phyloP scores from a whole-genome alignment of 2,329 filamentous ascomycete genomes.

The Talaromyces sp. region DNA sequence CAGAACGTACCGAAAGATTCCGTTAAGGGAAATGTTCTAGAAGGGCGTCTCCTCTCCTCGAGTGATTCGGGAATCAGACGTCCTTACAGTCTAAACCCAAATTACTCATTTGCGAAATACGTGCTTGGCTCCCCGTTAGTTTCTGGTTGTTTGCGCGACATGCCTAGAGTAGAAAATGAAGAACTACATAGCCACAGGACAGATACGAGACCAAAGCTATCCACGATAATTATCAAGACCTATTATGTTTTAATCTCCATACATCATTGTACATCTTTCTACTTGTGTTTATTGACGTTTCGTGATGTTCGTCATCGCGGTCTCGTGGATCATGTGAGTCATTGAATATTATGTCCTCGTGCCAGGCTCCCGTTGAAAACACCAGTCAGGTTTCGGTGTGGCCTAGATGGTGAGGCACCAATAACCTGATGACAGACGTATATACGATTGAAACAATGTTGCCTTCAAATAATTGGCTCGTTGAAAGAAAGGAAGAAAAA shows the following conservation, averaged over 20 bases:
- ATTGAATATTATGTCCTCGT: neutral
- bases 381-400: neutral
- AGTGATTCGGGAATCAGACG: neutral
- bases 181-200: neutral
- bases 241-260: neutral
- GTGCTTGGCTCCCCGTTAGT: neutral
- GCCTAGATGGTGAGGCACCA: neutral
- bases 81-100: too few relatives aligned
- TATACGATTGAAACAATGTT: neutral
- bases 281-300: neutral
- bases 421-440: too few relatives aligned
- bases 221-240: neutral
- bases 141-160: neutral
- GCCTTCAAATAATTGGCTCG: neutral
- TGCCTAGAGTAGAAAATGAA: neutral
- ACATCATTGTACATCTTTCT: neutral
- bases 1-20: neutral
- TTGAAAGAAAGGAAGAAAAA: neutral
- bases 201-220: neutral
- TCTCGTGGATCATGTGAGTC: neutral
- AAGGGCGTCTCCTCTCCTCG: neutral
- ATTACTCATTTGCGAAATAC: neutral
- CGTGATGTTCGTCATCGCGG: neutral
- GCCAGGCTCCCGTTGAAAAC: neutral
- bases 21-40: constrained; percentile 8